These are phyloP conservation scores for Phaeosphaeria sp. DNA, from an alignment of 2,329 filamentous ascomycete species.

Conservation along the genomic window DNA sequence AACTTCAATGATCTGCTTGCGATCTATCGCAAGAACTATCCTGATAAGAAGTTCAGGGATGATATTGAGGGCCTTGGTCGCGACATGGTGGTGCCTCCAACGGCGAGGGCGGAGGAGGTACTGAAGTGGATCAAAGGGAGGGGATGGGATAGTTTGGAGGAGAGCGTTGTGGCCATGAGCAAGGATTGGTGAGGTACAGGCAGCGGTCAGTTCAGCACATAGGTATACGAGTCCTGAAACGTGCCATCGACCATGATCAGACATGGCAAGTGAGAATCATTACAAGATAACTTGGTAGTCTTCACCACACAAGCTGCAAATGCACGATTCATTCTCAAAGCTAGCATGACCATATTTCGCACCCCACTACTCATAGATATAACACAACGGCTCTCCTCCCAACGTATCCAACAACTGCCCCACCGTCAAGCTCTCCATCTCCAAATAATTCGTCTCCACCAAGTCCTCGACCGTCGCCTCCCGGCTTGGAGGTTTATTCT, in stretches of 20 bases:
- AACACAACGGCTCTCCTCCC: slow-evolving; percentile 52
- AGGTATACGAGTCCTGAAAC: too few relatives aligned
- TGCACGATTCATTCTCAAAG: neutral
- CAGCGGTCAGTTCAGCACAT: too few relatives aligned
- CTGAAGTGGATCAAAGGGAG: slow-evolving; percentile 35
- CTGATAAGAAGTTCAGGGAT: slow-evolving; percentile 46
- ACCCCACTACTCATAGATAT: slow-evolving; percentile 48
- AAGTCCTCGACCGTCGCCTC: slow-evolving; percentile 55
- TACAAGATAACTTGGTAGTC: too few relatives aligned
- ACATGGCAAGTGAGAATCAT: too few relatives aligned
- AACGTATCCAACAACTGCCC: slow-evolving; percentile 50
- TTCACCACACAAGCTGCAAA: too few relatives aligned
- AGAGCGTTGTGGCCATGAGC: slow-evolving; percentile 24
- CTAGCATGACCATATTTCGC: slow-evolving; percentile 2
- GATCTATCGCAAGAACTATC: slow-evolving; percentile 48
- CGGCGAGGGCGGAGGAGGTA: slow-evolving; percentile 32
- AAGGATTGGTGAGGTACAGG: slow-evolving; percentile 14
- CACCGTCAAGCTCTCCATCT: slow-evolving; percentile 38
- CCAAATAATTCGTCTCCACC: slow-evolving; percentile 48
- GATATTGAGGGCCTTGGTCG: slow-evolving; percentile 22
- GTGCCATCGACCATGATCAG: too few relatives aligned
- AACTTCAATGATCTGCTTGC: slow-evolving; percentile 56
- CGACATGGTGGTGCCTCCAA: slow-evolving; percentile 27
- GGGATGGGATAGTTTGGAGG: slow-evolving; percentile 37
- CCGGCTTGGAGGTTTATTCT: slow-evolving; percentile 51